Evolutionary conservation across 208 protist genomes (phyloP), one percentile per base, ranked within the genome.

Genomic region (Leishmania braziliensis): DNA sequence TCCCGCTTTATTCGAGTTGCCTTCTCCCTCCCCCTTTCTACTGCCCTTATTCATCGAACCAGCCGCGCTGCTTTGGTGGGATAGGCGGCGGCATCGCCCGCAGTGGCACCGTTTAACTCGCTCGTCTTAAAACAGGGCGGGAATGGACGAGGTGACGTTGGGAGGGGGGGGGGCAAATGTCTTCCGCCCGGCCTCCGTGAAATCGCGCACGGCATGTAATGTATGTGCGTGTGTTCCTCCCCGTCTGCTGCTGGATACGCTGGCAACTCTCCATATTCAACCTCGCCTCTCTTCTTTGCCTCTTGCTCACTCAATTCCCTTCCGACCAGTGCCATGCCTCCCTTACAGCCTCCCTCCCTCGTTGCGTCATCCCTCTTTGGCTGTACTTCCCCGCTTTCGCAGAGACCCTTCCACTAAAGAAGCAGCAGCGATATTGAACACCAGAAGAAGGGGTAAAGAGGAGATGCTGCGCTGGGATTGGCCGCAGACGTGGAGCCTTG

Each of bases 401-500:
- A 51, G 23, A 72, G 39, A 71, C 39, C 5, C 14, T n/a, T 14
- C 66, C 66, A 8, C 33, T n/a, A 26, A 39, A 23, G 43, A 72
- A 18, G 43, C 46, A 3, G 6, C 68, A 14, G 43, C 18, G 4
- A 51, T 23, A 48, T 29, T 12, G 39, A 33, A n/a, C 68, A 3
- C 46, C 9, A 48, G 43, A 43, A 18, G 43, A 12, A 74, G 23
- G 12, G 2, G 29, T 26, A 60, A 9, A 36, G 14, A 18, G 33
- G 16, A 16, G 50, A 96, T 96, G 95, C 83, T 97, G 74, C 90
- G 95, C 77, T 97, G 88, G 85, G 90, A 97, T 16, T 97, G 95
- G 93, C 95, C 95, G 5, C 84, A 88, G 51, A 90, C 85, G 69
- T 96, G 91, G 91, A 91, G 85, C 76, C 29, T 80, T 29, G 92